Conservation (phyloP, 1,284 basidiomycete species). For the Cryptococcus sp. region DNA sequence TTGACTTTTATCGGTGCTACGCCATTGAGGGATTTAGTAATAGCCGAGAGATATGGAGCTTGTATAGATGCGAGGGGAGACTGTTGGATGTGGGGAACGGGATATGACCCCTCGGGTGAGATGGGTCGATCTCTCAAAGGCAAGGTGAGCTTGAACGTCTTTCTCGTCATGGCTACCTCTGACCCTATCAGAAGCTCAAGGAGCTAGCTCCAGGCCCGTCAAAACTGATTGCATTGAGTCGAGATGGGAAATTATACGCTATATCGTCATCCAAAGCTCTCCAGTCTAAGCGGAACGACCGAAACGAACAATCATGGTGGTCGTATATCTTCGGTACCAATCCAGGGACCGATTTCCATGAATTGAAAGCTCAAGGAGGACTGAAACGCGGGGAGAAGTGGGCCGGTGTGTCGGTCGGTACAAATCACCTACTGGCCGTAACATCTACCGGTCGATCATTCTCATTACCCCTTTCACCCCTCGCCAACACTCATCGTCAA, state of each 20-base stretch:
- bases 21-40: conserved; percentile 67
- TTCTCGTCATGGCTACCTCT: background rate
- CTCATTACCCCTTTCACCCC: conserved; percentile 67
- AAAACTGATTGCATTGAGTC: conserved; percentile 64
- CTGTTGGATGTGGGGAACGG: conserved; percentile 80
- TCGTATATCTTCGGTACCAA: conserved; percentile 35
- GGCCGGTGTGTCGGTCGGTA: conserved; percentile 66
- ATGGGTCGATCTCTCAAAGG: conserved; percentile 55
- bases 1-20: conserved; percentile 37
- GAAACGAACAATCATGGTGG: conserved; percentile 29
- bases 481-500: conserved; percentile 81
- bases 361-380: conserved; percentile 52
- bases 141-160: conserved; percentile 57
- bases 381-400: conserved; percentile 60
- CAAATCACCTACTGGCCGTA: conserved; percentile 77
- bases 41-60: conserved; percentile 70
- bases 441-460: conserved; percentile 78
- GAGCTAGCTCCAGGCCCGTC: conserved; percentile 55
- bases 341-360: conserved; percentile 46
- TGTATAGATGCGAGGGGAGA: conserved; percentile 83
- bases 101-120: conserved; percentile 52
- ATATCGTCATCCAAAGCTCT: conserved; percentile 54
- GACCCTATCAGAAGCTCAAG: conserved; percentile 59
- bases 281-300: conserved; percentile 28
- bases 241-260: conserved; percentile 68